A percentile compares a stretch with the other conserved stretches of the same genome.
Evolutionary conservation across 148 eudicot species (phyloP).

Genomic region (Vaccinium corymbosum): DNA sequence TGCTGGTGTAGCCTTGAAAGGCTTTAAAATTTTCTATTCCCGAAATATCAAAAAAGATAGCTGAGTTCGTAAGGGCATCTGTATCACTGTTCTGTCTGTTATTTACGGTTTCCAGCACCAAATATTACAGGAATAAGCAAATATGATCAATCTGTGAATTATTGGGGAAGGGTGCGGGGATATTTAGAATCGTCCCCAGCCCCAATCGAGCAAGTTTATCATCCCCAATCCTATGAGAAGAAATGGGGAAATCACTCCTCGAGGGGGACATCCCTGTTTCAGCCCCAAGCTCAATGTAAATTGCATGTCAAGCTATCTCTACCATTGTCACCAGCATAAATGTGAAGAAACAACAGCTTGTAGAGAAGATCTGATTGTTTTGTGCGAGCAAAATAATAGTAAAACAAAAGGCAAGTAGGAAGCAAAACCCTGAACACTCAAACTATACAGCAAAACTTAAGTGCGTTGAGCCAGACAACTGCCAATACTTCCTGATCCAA

Average conservation of each 20-base stretch:
- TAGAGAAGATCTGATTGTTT: too few species aligned
- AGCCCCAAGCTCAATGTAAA: neutral
- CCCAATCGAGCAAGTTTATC: neutral
- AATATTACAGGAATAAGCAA: neutral
- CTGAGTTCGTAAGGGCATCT: neutral
- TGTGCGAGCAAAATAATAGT: too few species aligned
- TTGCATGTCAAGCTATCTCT: neutral
- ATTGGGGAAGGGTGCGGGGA: neutral
- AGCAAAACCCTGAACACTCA: neutral
- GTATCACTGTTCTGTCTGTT: neutral
- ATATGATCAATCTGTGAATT: neutral
- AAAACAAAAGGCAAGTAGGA: neutral
- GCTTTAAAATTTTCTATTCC: neutral
- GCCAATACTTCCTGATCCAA: neutral
- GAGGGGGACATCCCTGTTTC: neutral
- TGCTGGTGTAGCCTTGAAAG: neutral
- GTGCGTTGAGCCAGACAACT: neutral
- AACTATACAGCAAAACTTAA: neutral
- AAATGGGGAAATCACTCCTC: neutral
- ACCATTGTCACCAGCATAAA: neutral
- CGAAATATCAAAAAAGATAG: neutral
- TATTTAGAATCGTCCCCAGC: neutral
- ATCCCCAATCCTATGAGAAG: neutral
- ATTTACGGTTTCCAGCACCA: neutral
- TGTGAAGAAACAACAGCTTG: neutral